phyloP scores from a whole-genome alignment of 2,329 filamentous ascomycete genomes.

The Aspergillus sp. region DNA sequence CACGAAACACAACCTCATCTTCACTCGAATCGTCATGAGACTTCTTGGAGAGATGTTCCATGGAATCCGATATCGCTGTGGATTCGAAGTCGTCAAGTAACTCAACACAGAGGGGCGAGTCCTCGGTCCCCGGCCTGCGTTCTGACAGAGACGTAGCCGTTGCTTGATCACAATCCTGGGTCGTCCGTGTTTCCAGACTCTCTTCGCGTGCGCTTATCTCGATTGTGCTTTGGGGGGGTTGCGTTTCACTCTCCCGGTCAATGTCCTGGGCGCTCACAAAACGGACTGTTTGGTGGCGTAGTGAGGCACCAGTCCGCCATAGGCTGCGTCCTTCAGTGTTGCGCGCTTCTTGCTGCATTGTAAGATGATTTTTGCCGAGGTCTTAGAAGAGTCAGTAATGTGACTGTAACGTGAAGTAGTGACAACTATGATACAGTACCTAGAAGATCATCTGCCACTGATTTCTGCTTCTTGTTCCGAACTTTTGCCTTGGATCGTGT shows the following conservation, averaged over 20 bases:
- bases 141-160: neutral
- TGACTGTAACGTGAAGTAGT: conserved; percentile 1
- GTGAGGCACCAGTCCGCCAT: conserved; percentile 51
- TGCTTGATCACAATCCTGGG: neutral
- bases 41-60: conserved; percentile 34
- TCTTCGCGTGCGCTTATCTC: neutral
- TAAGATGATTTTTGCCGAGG: conserved; percentile 32
- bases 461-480: conserved; percentile 12
- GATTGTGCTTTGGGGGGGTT: conserved; percentile 17
- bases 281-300: conserved; percentile 57
- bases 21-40: conserved; percentile 64
- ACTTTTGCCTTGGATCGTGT: conserved; percentile 22
- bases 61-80: conserved; percentile 34
- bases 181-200: conserved; percentile 14
- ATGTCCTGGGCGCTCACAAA: conserved; percentile 64
- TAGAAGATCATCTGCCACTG: neutral
- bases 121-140: neutral
- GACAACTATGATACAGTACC: conserved; percentile 2
- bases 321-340: conserved; percentile 56
- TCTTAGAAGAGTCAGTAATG: conserved; percentile 18
- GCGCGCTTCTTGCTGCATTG: conserved; percentile 60
- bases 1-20: conserved; percentile 54
- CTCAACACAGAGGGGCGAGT: neutral
- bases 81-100: conserved; percentile 27
- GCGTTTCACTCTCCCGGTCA: conserved; percentile 25